Conservation (phyloP, 257 asterid species). For the Capsicum chinense region DNA sequence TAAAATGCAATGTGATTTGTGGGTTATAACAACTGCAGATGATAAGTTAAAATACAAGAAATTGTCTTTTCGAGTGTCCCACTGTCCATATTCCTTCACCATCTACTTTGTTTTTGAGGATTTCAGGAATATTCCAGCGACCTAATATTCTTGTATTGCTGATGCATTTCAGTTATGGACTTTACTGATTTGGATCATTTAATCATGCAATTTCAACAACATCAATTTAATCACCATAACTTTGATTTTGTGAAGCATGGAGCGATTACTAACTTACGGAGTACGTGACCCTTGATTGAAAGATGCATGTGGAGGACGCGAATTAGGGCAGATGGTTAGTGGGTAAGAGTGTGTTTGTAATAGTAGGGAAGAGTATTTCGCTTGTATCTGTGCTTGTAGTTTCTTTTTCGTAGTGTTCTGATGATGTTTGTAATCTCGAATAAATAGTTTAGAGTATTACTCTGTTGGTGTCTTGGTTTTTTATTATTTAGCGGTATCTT, state of each 20-base stretch:
- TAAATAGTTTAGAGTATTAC: too few relatives aligned
- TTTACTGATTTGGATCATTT: constrained; percentile 5
- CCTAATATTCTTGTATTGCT: not conserved
- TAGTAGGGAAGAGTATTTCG: too few relatives aligned
- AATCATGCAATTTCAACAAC: not conserved
- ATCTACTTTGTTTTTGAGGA: not conserved
- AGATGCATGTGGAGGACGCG: too few relatives aligned
- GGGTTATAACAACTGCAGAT: not conserved
- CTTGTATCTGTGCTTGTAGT: too few relatives aligned
- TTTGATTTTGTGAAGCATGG: not conserved
- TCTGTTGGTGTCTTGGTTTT: too few relatives aligned
- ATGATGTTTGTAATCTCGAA: too few relatives aligned
- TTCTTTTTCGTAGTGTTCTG: too few relatives aligned
- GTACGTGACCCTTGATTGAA: too few relatives aligned
- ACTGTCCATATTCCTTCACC: constrained; percentile 11
- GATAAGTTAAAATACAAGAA: not conserved
- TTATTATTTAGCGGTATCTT: too few relatives aligned
- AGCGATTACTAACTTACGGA: too few relatives aligned
- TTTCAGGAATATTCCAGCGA: constrained; percentile 10
- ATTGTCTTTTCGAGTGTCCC: not conserved
- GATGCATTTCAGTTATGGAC: not conserved
- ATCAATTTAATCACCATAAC: not conserved
- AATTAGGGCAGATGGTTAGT: too few relatives aligned
- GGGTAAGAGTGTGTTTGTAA: too few relatives aligned
- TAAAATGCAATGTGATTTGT: not conserved